These are phyloP conservation scores for Aleurites moluccanus DNA, from an alignment of 441 rosid genomes.

Conservation along the genomic window DNA sequence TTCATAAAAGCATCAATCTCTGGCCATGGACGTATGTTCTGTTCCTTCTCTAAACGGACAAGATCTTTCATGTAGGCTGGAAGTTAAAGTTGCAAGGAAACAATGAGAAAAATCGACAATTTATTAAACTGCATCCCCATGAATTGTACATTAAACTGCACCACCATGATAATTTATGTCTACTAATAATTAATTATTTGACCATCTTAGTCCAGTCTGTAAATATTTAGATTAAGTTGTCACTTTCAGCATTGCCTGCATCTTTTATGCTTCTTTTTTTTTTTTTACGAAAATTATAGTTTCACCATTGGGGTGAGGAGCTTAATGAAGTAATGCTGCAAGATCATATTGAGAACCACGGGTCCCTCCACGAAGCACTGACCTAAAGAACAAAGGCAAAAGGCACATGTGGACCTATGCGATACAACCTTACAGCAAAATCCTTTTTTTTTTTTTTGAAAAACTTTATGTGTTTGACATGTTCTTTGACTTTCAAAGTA, in stretches of 20 bases:
- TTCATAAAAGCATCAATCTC: constrained; percentile 97
- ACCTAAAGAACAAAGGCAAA: not conserved
- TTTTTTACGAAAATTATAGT: not conserved
- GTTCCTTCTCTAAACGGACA: constrained; percentile 66
- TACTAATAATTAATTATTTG: not conserved
- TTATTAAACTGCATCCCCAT: not conserved
- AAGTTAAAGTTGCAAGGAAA: constrained; percentile 14
- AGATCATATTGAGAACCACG: not conserved
- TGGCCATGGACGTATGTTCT: constrained; percentile 65
- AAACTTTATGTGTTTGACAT: not conserved
- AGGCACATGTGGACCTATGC: not conserved
- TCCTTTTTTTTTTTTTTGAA: no score
- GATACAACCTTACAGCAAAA: not conserved
- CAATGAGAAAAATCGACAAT: not conserved
- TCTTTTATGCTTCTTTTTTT: not conserved
- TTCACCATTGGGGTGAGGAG: not conserved
- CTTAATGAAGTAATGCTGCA: not conserved
- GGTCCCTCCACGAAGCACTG: not conserved
- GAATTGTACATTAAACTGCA: no score
- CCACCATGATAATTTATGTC: not conserved
- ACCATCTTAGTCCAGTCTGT: not conserved
- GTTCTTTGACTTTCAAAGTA: not conserved
- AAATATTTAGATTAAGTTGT: not conserved
- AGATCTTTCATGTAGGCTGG: constrained; percentile 68
- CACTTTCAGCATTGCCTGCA: not conserved